phyloP scores from a whole-genome alignment of 2,329 filamentous ascomycete species.

The Colletotrichum musicola region DNA sequence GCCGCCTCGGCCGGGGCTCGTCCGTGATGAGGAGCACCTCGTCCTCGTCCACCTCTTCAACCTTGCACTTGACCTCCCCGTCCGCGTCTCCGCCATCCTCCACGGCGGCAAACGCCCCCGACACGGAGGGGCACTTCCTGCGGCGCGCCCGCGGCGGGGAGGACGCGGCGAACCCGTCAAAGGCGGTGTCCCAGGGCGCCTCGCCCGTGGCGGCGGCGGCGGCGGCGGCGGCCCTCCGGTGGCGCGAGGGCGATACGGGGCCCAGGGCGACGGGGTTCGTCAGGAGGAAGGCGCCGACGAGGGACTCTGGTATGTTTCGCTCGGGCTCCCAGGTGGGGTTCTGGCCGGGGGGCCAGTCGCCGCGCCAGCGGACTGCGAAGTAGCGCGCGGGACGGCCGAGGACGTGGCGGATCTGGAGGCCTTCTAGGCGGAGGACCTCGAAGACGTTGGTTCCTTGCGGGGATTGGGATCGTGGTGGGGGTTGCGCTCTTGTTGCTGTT shows the following conservation, averaged over 20 bases:
- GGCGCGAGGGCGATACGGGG: too few relatives aligned
- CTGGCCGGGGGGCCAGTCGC: constrained; percentile 67
- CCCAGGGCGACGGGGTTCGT: constrained; percentile 40
- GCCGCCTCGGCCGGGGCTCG: constrained; percentile 40
- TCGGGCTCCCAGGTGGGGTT: constrained; percentile 72
- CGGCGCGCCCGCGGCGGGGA: constrained; percentile 37
- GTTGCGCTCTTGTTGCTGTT: constrained; percentile 8
- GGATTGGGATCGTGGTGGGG: not conserved
- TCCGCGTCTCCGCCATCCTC: constrained; percentile 33
- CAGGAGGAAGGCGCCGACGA: constrained; percentile 58
- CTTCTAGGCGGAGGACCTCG: constrained; percentile 60
- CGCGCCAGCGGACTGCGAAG: constrained; percentile 68
- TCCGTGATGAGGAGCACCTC: constrained; percentile 48
- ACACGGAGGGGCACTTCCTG: constrained; percentile 49
- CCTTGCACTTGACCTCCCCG: constrained; percentile 37
- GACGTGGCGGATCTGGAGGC: constrained; percentile 53
- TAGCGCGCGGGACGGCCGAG: constrained; percentile 54
- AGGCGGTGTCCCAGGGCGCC: not conserved
- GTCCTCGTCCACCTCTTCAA: constrained; percentile 45
- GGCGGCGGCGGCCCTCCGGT: constrained; percentile 22
- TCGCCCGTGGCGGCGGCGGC: constrained; percentile 36
- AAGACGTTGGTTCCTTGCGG: constrained; percentile 46
- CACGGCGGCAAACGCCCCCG: constrained; percentile 47
- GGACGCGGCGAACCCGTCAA: too few relatives aligned
- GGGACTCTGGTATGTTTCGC: constrained; percentile 57